These are phyloP conservation scores for Cercospora brassicicola DNA, from an alignment of 2,329 filamentous ascomycete genomes.

Conservation along the genomic window DNA sequence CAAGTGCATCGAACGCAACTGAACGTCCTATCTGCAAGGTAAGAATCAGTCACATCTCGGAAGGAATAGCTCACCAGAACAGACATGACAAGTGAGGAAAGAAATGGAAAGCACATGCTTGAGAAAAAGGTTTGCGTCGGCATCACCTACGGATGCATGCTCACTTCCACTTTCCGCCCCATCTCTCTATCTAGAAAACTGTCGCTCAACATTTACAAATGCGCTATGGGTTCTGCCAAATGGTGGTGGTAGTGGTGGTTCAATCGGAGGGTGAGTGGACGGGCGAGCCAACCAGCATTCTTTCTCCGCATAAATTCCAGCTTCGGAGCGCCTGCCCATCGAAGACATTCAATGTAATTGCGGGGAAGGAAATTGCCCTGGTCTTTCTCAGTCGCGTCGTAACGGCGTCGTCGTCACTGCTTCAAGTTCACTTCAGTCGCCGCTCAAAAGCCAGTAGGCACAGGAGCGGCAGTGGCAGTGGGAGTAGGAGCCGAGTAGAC, in stretches of 20 bases:
- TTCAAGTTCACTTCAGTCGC: background rate
- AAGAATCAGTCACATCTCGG: background rate
- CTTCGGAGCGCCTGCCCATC: slow-evolving; percentile 9
- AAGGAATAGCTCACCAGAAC: background rate
- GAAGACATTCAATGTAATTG: slow-evolving; percentile 4
- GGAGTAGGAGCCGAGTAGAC: slow-evolving; percentile 6
- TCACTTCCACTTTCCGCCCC: background rate
- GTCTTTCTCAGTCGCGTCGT: background rate
- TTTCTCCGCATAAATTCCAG: background rate
- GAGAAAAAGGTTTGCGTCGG: background rate
- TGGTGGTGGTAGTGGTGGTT: background rate
- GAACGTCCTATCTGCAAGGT: background rate
- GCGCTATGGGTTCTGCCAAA: background rate
- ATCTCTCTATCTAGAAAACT: background rate
- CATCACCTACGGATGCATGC: background rate
- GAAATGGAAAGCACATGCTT: background rate
- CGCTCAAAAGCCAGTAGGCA: background rate
- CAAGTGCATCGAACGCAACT: background rate
- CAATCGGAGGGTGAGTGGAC: background rate
- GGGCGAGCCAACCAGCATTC: background rate
- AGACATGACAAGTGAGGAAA: background rate
- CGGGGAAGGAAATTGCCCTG: background rate
- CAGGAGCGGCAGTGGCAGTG: background rate
- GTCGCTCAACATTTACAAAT: background rate
- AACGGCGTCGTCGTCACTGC: background rate